Conservation (phyloP, 2,329 filamentous ascomycete species). For the Curvularia spicifera region DNA sequence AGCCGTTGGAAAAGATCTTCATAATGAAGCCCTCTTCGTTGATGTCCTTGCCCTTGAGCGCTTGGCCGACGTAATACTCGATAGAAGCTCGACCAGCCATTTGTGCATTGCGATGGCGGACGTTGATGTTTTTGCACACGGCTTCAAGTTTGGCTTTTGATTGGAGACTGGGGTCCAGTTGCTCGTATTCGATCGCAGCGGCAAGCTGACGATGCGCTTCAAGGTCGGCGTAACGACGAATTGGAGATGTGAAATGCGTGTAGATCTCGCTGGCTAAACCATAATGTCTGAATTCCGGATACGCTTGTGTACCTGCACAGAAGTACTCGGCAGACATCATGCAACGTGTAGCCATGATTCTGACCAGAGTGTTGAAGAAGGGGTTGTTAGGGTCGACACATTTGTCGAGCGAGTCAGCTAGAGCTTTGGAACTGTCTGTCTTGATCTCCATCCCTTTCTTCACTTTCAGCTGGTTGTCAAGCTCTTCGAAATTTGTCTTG, state of each 20-base stretch:
- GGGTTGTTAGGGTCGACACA: slow-evolving; percentile 82
- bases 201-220: slow-evolving; percentile 93
- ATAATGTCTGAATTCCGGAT: slow-evolving; percentile 95
- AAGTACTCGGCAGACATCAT: slow-evolving; percentile 99
- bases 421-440: slow-evolving; percentile 86
- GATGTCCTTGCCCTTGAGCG: slow-evolving; percentile 75
- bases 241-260: slow-evolving; percentile 97
- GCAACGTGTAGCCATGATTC: slow-evolving; percentile 96
- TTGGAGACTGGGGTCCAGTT: slow-evolving; percentile 79
- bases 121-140: slow-evolving; percentile 98
- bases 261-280: slow-evolving; percentile 96
- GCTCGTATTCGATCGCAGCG: slow-evolving; percentile 91
- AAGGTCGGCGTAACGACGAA: slow-evolving; percentile 96
- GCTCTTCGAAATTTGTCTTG: slow-evolving; percentile 94
- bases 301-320: slow-evolving; percentile 88
- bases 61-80: slow-evolving; percentile 97
- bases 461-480: slow-evolving; percentile 86
- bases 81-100: slow-evolving; percentile 92
- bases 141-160: slow-evolving; percentile 85
- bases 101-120: slow-evolving; percentile 95
- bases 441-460: slow-evolving; percentile 82
- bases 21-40: slow-evolving; percentile 96
- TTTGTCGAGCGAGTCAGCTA: slow-evolving; percentile 87
- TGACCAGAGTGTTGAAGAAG: slow-evolving; percentile 98
- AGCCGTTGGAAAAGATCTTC: slow-evolving; percentile 96